Evolutionary conservation across 1,284 basidiomycete species (phyloP), one percentile per base, ranked within the genome.

Genomic region (Melampsora larici-populina): DNA sequence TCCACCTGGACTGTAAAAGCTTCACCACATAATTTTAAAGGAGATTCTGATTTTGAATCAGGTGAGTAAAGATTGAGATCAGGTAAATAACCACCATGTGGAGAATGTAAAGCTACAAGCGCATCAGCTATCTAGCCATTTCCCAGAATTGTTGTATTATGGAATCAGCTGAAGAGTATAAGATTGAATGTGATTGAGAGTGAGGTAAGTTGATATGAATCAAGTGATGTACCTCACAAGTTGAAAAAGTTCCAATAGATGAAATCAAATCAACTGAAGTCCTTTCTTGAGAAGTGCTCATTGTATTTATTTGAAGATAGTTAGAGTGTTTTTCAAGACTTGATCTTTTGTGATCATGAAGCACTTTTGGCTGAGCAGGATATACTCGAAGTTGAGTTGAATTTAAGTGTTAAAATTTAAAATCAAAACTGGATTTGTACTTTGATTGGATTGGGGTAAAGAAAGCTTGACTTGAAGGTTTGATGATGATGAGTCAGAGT

Each of bases 1-100:
- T 83, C 36, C 72, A 86, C 86, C 82, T 90, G 87, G 70, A 97
- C 94, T 0, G 95, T 97, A 82, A 92, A 97, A 0, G 93, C 94
- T 17, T 91, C 91, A 0, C 91, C 93, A 79, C 90, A 85, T n/a
- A 88, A 82, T 70, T 29, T 80, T 77, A 88, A 78, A 82, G 29
- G 80, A 79, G 21, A 51, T 49, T 26, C 83, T 80, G 15, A 81
- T 81, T 4, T 84, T 79, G 8, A 82, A 65, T 1, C 78, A 78
- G 24, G 36, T 0, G 89, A 87, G 24, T 89, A 89, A 80, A 88
- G 86, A 63, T 88, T 85, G 33, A 98, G 88, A 83, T 95, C 93
- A 0, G 93, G 90, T 48, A 97, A 86, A 82, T 89, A 87, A 0
- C 95, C 94, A 1, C 94, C 94, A 81, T 90, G 87, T 5, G 88